phyloP scores from a whole-genome alignment of 2,329 filamentous ascomycete species.

The Claviceps sp. region DNA sequence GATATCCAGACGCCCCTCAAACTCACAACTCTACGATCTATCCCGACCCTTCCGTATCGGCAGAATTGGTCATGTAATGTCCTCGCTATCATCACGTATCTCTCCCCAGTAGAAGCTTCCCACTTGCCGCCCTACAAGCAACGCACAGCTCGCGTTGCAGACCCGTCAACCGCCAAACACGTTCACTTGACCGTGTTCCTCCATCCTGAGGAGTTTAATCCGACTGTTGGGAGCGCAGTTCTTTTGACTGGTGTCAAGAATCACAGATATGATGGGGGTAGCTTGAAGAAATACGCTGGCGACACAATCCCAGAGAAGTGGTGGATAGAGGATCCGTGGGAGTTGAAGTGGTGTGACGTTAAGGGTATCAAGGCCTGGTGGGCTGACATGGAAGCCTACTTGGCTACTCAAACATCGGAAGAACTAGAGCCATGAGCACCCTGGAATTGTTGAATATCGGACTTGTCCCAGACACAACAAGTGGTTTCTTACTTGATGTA shows the following conservation, averaged over 20 bases:
- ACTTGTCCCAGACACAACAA: not conserved
- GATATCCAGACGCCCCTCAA: slow-evolving; percentile 32
- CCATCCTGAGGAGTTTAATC: slow-evolving; percentile 34
- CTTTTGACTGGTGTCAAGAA: slow-evolving; percentile 44
- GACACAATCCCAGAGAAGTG: slow-evolving; percentile 26
- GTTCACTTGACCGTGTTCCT: slow-evolving; percentile 42
- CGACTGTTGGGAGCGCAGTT: slow-evolving; percentile 33
- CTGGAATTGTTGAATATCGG: too few relatives aligned
- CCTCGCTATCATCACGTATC: slow-evolving; percentile 33
- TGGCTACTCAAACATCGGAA: slow-evolving; percentile 4
- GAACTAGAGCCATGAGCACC: slow-evolving; percentile 1
- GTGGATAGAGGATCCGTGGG: slow-evolving; percentile 37
- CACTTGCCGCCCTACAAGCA: slow-evolving; percentile 36
- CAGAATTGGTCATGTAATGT: slow-evolving; percentile 46
- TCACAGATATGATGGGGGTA: slow-evolving; percentile 37
- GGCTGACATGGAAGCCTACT: slow-evolving; percentile 15
- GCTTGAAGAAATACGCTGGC: slow-evolving; percentile 31
- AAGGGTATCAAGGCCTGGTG: slow-evolving; percentile 32
- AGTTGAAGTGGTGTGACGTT: slow-evolving; percentile 37
- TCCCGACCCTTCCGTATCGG: slow-evolving; percentile 39
- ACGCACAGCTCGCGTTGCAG: slow-evolving; percentile 35
- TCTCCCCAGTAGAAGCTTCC: slow-evolving; percentile 35
- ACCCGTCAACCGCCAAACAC: slow-evolving; percentile 37
- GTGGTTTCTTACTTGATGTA: not conserved
- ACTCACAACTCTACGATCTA: slow-evolving; percentile 34